phyloP scores from a whole-genome alignment of 305 asterid species.

The Stenogyne calaminthoides region DNA sequence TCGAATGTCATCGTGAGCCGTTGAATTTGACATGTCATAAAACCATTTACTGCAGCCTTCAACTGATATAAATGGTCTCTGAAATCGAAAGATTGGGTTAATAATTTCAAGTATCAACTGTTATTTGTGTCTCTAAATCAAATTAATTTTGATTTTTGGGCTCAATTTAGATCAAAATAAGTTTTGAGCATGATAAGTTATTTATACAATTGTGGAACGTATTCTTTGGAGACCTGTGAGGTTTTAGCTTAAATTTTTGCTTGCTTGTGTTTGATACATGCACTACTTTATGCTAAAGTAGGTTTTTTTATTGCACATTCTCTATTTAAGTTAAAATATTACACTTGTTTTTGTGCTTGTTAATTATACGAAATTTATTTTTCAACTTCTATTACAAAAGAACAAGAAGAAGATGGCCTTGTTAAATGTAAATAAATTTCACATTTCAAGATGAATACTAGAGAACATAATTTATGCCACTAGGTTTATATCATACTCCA shows the following conservation, averaged over 20 bases:
- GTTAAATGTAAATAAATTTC: not conserved
- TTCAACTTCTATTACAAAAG: no score
- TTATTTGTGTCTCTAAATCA: not conserved
- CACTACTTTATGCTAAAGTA: not conserved
- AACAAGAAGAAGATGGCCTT: no score
- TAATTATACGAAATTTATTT: not conserved
- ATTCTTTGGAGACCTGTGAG: not conserved
- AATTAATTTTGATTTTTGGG: not conserved
- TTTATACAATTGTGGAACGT: not conserved
- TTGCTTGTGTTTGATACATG: not conserved
- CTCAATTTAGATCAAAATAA: not conserved
- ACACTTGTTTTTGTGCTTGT: not conserved
- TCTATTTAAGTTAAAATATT: not conserved
- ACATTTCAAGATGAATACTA: not conserved
- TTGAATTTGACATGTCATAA: not conserved
- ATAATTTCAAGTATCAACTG: not conserved
- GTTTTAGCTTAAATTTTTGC: not conserved
- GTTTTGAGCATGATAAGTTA: not conserved
- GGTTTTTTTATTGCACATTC: no score
- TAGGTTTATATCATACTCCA: constrained; percentile 13
- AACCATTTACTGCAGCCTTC: not conserved
- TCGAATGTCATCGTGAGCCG: not conserved
- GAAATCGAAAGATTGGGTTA: not conserved
- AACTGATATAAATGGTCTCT: no score
- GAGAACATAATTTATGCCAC: not conserved